Conservation (phyloP, 108 stramenopile species). For the Hondaea fermentalgiana region DNA sequence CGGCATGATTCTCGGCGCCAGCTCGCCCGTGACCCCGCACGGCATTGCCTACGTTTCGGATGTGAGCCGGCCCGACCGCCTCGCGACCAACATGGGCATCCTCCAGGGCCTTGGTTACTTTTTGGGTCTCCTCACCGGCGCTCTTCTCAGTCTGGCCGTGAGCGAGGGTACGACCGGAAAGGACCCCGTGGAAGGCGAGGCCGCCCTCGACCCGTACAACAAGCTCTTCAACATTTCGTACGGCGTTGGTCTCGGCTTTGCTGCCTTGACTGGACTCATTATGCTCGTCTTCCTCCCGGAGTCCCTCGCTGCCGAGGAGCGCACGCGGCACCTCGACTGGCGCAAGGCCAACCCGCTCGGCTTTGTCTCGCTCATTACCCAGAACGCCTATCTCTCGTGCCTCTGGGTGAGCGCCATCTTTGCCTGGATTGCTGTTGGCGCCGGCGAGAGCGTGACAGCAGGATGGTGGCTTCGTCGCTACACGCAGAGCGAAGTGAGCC, state of each 20-base stretch:
- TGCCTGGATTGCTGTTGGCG: not conserved
- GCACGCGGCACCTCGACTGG: not conserved
- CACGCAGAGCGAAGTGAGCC: not conserved
- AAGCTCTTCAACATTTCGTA: not conserved
- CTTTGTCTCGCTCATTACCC: not conserved
- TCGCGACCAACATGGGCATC: not conserved
- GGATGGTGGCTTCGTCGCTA: conserved; percentile 14
- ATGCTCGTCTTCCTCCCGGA: not conserved
- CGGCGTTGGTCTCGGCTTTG: not conserved
- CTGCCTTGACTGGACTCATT: not conserved
- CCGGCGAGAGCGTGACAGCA: not conserved
- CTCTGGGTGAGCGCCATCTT: not conserved
- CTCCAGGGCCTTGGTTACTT: not conserved
- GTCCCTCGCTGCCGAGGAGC: not conserved
- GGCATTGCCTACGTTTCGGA: not conserved
- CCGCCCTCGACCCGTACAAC: not conserved
- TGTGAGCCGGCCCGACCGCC: not conserved
- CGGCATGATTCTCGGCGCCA: not conserved
- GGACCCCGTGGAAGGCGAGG: not conserved
- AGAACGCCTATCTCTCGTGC: not conserved
- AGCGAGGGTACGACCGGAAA: not conserved
- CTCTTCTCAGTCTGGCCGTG: not conserved
- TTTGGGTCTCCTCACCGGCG: not conserved
- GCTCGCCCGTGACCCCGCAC: not conserved
- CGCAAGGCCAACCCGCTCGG: not conserved